phyloP scores from a whole-genome alignment of 345 rosid species.

The Eucalyptus marginata region DNA sequence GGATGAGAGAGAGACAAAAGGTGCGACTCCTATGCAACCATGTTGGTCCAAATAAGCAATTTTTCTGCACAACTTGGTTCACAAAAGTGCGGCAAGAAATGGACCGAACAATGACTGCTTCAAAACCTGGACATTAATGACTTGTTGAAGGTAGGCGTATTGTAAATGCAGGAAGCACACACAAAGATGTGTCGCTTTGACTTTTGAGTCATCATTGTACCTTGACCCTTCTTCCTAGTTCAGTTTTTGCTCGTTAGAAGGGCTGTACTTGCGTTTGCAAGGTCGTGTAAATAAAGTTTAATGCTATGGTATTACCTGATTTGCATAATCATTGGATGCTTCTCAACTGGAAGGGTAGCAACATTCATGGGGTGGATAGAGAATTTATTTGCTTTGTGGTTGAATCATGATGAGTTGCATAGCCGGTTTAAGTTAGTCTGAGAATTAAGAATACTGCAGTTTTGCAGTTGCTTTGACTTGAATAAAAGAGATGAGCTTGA shows the following conservation, averaged over 20 bases:
- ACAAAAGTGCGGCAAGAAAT: slow-evolving; percentile 1
- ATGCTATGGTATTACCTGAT: background rate
- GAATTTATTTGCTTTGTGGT: background rate
- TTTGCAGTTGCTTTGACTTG: background rate
- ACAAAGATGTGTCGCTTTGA: background rate
- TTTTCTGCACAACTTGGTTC: slow-evolving; percentile 45
- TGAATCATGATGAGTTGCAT: background rate
- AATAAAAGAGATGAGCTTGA: background rate
- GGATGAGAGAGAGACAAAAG: slow-evolving; percentile 18
- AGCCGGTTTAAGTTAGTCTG: background rate
- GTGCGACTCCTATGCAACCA: slow-evolving; percentile 34
- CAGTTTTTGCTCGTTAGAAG: background rate
- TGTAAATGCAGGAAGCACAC: background rate
- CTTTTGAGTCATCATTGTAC: background rate
- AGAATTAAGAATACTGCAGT: background rate
- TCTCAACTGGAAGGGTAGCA: background rate
- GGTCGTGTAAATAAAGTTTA: background rate
- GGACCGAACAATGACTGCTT: background rate
- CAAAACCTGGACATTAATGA: background rate
- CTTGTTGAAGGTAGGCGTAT: background rate
- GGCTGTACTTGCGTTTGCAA: background rate
- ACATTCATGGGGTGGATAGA: background rate
- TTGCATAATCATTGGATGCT: background rate
- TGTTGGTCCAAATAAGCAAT: too few species aligned
- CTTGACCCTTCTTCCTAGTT: background rate